Percentiles rank a stretch among this genome's conserved stretches.
Conservation (phyloP, 345 rosid genomes). For the Citrus maxima region DNA sequence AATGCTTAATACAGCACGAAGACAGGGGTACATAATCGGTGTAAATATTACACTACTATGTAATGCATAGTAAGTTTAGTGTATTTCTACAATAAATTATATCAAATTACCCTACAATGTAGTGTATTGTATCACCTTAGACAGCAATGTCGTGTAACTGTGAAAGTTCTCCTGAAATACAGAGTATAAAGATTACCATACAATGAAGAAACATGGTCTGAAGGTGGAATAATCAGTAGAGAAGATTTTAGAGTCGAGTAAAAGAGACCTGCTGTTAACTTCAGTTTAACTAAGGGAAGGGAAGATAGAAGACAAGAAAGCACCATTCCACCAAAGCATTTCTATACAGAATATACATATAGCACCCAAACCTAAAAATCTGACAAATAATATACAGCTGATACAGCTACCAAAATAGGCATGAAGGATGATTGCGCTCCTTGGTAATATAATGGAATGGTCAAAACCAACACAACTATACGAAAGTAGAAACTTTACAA, state of each 20-base stretch:
- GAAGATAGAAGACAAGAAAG: background rate
- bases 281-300: background rate
- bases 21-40: no score
- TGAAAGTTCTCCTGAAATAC: no score
- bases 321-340: constrained; percentile 2
- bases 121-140: no score
- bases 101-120: background rate
- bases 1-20: no score
- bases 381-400: constrained; percentile 20
- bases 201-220: no score
- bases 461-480: constrained; percentile 22
- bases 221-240: background rate
- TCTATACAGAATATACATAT: constrained; percentile 36
- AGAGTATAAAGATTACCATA: no score
- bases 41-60: background rate
- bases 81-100: no score
- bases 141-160: no score
- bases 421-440: background rate
- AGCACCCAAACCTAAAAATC: constrained; percentile 25
- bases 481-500: constrained; percentile 18
- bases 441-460: constrained; percentile 9
- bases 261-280: background rate
- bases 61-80: background rate
- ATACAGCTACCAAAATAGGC: constrained; percentile 13
- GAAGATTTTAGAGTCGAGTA: background rate